Percentiles rank a stretch among this genome's conserved stretches.
Evolutionary conservation across 352 stramenopile species (phyloP).

Genomic region (Phytophthora litchii): DNA sequence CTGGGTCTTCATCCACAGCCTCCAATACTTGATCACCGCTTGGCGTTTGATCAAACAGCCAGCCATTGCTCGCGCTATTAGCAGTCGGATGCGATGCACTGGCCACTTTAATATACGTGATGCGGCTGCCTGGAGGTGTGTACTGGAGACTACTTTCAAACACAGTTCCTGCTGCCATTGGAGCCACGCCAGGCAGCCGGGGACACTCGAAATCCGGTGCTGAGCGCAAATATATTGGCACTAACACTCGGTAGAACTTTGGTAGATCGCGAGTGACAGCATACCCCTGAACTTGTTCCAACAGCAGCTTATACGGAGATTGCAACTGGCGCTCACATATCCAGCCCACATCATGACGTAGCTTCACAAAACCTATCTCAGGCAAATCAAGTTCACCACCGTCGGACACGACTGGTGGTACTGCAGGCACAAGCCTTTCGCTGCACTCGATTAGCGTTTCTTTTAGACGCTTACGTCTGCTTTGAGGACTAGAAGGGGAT

Average conservation of each 20-base stretch:
- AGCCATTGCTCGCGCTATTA: slow-evolving; percentile 56
- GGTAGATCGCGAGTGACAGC: slow-evolving; percentile 67
- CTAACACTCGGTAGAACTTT: slow-evolving; percentile 80
- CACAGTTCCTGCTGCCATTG: slow-evolving; percentile 69
- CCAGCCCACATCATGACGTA: slow-evolving; percentile 82
- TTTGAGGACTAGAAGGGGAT: slow-evolving; percentile 39
- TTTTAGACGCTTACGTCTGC: slow-evolving; percentile 64
- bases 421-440: slow-evolving; percentile 67
- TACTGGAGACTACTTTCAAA: slow-evolving; percentile 85
- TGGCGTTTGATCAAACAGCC: slow-evolving; percentile 71
- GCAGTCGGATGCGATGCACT: slow-evolving; percentile 46
- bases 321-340: slow-evolving; percentile 69
- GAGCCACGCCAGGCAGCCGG: slow-evolving; percentile 65
- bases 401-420: slow-evolving; percentile 15
- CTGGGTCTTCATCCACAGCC: slow-evolving; percentile 69
- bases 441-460: slow-evolving; percentile 81
- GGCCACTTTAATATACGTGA: slow-evolving; percentile 84
- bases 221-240: slow-evolving; percentile 69
- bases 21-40: slow-evolving; percentile 73
- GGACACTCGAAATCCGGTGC: slow-evolving; percentile 82
- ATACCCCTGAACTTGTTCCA: slow-evolving; percentile 77
- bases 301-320: slow-evolving; percentile 50
- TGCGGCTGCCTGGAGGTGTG: slow-evolving; percentile 70
- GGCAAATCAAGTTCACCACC: slow-evolving; percentile 24
- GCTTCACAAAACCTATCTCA: slow-evolving; percentile 75